Percentiles rank a stretch among this genome's conserved stretches.
These are phyloP conservation scores for Malassezia nana DNA, from an alignment of 1,284 basidiomycete species.

Conservation along the genomic window DNA sequence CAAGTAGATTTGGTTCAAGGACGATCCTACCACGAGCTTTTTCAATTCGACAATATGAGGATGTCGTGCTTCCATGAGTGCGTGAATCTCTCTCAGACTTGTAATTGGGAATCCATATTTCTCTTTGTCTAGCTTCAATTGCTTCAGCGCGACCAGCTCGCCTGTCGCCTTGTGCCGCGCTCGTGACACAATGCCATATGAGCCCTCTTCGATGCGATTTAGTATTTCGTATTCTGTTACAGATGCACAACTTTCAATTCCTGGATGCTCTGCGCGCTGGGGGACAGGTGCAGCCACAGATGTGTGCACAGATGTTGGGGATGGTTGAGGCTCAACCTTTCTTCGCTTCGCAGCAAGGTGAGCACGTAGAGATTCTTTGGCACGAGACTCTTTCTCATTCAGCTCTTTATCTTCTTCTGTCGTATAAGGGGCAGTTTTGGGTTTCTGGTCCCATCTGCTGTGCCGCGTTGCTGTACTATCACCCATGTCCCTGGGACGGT, in stretches of 20 bases:
- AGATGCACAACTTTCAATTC: conserved; percentile 29
- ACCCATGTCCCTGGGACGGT: not conserved
- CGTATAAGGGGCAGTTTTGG: not conserved
- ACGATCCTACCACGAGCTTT: conserved; percentile 98
- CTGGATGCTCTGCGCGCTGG: conserved; percentile 19
- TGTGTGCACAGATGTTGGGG: not conserved
- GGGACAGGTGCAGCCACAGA: not conserved
- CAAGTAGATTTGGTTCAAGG: conserved; percentile 93
- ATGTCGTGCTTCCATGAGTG: conserved; percentile 68
- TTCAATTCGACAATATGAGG: conserved; percentile 89
- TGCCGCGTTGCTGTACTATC: not conserved
- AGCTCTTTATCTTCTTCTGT: not conserved
- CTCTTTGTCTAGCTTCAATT: conserved; percentile 94
- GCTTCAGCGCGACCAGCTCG: conserved; percentile 84
- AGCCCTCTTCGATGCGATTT: conserved; percentile 98
- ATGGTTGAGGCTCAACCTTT: too few species aligned
- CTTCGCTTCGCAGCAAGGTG: conserved; percentile 1
- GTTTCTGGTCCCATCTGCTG: not conserved
- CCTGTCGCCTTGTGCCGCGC: conserved; percentile 66
- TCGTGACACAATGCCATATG: conserved; percentile 93
- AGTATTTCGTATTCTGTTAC: conserved; percentile 51
- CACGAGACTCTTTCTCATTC: not conserved
- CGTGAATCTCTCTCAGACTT: conserved; percentile 82
- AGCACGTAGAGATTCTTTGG: conserved; percentile 9
- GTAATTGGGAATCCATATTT: conserved; percentile 98